phyloP scores from a whole-genome alignment of 176 grass and related monocot species.

The Eleusine coracana region DNA sequence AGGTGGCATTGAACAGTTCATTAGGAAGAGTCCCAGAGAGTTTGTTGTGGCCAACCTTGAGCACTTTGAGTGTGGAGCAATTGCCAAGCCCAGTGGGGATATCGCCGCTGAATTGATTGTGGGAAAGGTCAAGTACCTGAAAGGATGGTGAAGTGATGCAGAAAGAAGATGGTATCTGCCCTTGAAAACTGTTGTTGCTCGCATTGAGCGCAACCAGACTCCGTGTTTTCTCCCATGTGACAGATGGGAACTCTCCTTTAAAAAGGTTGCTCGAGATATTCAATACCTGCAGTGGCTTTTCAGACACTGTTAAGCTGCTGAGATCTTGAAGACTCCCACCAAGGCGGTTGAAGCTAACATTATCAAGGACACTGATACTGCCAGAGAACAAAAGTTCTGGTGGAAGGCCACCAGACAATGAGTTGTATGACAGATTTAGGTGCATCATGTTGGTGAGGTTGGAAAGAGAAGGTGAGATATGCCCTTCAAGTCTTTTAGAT shows the following conservation, averaged over 20 bases:
- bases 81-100: neutral
- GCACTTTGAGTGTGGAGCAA: slow-evolving; percentile 33
- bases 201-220: slow-evolving; percentile 34
- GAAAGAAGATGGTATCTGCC: slow-evolving; percentile 2
- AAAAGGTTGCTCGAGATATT: slow-evolving; percentile 59
- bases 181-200: slow-evolving; percentile 51
- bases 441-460: slow-evolving; percentile 8
- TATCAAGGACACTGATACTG: slow-evolving; percentile 25
- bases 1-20: slow-evolving; percentile 40
- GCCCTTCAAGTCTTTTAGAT: slow-evolving; percentile 11
- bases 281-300: slow-evolving; percentile 8
- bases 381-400: slow-evolving; percentile 12
- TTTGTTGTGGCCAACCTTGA: slow-evolving; percentile 40
- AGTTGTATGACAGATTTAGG: slow-evolving; percentile 43
- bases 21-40: slow-evolving; percentile 20
- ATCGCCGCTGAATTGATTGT: slow-evolving; percentile 26
- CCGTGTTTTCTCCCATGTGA: neutral
- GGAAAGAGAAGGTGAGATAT: neutral
- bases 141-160: slow-evolving; percentile 14
- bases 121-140: slow-evolving; percentile 14
- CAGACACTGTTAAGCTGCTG: neutral
- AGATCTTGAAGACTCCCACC: neutral
- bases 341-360: slow-evolving; percentile 47
- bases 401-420: neutral
- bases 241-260: slow-evolving; percentile 24